Evolutionary conservation across 148 eudicot genomes (phyloP).

Genomic region (Camellia japonica): DNA sequence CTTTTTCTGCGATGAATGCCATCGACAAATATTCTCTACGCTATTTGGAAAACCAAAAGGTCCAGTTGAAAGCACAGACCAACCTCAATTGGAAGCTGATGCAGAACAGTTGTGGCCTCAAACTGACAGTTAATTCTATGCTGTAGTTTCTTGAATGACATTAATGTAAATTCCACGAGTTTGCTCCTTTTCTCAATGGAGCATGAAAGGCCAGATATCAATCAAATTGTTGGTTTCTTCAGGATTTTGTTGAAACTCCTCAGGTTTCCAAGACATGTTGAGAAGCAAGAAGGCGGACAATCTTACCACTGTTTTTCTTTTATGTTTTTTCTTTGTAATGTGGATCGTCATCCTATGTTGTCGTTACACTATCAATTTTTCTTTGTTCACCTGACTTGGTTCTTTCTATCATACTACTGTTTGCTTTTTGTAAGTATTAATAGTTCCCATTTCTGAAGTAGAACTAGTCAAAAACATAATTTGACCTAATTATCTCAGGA

Average conservation of each 20-base stretch:
- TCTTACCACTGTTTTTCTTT: neutral
- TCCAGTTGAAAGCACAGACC: constrained; percentile 35
- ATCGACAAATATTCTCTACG: constrained; percentile 59
- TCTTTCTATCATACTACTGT: neutral
- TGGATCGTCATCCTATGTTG: neutral
- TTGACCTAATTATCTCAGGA: too few relatives aligned
- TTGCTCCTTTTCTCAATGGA: constrained; percentile 15
- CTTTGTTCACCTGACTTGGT: neutral
- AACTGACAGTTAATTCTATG: neutral
- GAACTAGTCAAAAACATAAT: too few relatives aligned
- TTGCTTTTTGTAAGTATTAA: neutral
- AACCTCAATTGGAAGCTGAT: constrained; percentile 17
- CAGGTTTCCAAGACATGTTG: neutral
- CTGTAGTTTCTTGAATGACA: neutral
- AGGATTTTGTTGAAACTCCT: neutral
- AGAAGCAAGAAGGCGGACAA: constrained; percentile 1
- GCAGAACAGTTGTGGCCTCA: neutral
- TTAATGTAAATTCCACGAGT: constrained; percentile 15
- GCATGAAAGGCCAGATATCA: neutral
- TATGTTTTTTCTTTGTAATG: neutral
- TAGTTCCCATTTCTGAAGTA: too few relatives aligned
- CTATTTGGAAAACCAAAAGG: constrained; percentile 79
- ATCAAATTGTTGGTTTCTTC: neutral
- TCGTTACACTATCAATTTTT: neutral
- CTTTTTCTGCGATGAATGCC: constrained; percentile 75